A percentile compares a stretch with the other conserved stretches of the same genome.
These are phyloP conservation scores for Glutinoglossum americanum DNA, from an alignment of 495 filamentous ascomycete species.

Conservation along the genomic window DNA sequence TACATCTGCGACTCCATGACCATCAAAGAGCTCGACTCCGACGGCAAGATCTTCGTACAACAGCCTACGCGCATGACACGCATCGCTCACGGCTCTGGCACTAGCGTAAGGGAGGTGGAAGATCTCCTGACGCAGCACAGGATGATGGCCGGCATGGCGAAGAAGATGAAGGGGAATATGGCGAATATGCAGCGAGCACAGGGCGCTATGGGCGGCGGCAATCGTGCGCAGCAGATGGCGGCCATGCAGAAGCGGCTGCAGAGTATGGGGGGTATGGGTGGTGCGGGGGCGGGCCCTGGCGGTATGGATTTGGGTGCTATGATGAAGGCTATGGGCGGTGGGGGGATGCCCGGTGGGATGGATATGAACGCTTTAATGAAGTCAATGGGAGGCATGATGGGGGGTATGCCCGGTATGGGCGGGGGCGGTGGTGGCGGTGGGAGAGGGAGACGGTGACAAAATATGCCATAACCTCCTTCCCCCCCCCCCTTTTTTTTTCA, in stretches of 20 bases:
- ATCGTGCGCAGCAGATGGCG: slow-evolving; percentile 82
- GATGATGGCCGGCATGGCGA: slow-evolving; percentile 99
- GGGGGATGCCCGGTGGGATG: background rate
- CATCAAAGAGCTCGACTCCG: slow-evolving; percentile 74
- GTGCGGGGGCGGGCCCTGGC: slow-evolving; percentile 27
- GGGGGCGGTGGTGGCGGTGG: slow-evolving; percentile 4
- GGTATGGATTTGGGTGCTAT: slow-evolving; percentile 66
- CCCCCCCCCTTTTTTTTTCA: background rate
- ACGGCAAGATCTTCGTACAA: slow-evolving; percentile 84
- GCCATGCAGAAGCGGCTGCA: slow-evolving; percentile 93
- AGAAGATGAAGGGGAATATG: slow-evolving; percentile 93
- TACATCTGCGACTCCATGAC: slow-evolving; percentile 99
- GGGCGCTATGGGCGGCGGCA: slow-evolving; percentile 67
- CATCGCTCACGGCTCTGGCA: slow-evolving; percentile 74
- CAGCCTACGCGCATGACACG: slow-evolving; percentile 89
- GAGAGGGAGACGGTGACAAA: slow-evolving; percentile 4
- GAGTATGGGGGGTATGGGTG: slow-evolving; percentile 61
- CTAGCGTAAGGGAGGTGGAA: slow-evolving; percentile 83
- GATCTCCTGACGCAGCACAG: slow-evolving; percentile 92
- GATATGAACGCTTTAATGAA: slow-evolving; percentile 5
- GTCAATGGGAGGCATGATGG: slow-evolving; percentile 11
- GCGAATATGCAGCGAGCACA: slow-evolving; percentile 91
- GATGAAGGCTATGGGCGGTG: slow-evolving; percentile 34
- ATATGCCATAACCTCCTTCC: background rate
- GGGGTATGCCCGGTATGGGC: slow-evolving; percentile 11